These are phyloP conservation scores for Thermomyces lanuginosus DNA, from an alignment of 2,329 filamentous ascomycete genomes.

Conservation along the genomic window DNA sequence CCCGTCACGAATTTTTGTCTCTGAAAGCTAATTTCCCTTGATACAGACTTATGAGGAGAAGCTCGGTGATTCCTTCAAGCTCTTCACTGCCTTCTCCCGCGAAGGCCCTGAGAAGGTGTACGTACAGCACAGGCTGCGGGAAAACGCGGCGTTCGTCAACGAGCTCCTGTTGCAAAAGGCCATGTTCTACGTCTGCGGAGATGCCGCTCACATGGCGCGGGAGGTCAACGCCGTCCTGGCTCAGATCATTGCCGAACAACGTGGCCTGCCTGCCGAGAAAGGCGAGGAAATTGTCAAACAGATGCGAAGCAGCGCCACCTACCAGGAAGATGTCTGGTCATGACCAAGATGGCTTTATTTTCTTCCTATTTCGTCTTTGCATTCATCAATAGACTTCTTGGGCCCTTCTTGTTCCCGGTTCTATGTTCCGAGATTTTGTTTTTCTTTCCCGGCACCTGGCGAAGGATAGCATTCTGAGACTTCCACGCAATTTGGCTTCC, in stretches of 20 bases:
- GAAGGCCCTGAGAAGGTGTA: constrained; percentile 81
- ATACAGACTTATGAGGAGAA: constrained; percentile 61
- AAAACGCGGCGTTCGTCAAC: constrained; percentile 70
- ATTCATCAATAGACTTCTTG: constrained; percentile 4
- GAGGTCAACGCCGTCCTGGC: constrained; percentile 79
- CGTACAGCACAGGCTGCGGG: constrained; percentile 81
- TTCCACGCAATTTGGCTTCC: too few species aligned
- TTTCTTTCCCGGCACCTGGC: too few species aligned
- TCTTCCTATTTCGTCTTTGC: constrained; percentile 2
- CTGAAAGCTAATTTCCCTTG: too few species aligned
- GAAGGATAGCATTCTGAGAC: too few species aligned
- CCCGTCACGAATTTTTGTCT: too few species aligned
- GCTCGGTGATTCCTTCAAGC: constrained; percentile 74
- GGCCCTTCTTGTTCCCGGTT: constrained; percentile 3
- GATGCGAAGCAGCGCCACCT: constrained; percentile 88
- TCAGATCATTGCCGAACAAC: constrained; percentile 71
- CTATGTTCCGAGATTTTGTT: too few species aligned
- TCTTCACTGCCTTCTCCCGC: constrained; percentile 91
- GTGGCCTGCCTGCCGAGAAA: constrained; percentile 68
- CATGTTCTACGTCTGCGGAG: constrained; percentile 96
- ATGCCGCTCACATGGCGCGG: constrained; percentile 91
- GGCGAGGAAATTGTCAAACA: constrained; percentile 93
- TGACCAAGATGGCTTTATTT: constrained; percentile 19
- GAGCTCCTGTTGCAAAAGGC: constrained; percentile 68
- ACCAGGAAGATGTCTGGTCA: constrained; percentile 70